These are phyloP conservation scores for Spathaspora passalidarum DNA, from an alignment of 805 yeast species.

Conservation along the genomic window DNA sequence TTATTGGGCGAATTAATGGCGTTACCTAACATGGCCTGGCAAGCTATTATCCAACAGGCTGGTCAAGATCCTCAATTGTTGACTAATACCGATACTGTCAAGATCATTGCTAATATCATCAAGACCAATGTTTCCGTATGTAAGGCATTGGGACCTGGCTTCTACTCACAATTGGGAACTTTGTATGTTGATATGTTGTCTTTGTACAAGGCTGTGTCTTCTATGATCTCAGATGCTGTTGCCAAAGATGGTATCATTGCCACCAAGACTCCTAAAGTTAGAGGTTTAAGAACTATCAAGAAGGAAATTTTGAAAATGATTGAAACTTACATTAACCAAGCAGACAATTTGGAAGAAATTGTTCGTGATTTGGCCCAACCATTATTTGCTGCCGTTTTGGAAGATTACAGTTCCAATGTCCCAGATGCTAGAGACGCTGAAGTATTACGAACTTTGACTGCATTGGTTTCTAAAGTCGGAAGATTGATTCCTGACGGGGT, in stretches of 20 bases:
- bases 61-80: constrained; percentile 78
- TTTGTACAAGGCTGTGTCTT: constrained; percentile 82
- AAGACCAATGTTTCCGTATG: constrained; percentile 96
- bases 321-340: constrained; percentile 84
- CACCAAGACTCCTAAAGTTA: constrained; percentile 90
- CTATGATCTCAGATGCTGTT: constrained; percentile 78
- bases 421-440: constrained; percentile 98
- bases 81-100: constrained; percentile 78
- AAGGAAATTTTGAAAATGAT: constrained; percentile 87
- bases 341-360: constrained; percentile 81
- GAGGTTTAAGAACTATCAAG: constrained; percentile 94
- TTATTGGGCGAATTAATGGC: constrained; percentile 78
- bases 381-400: constrained; percentile 77
- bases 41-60: constrained; percentile 80
- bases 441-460: constrained; percentile 91
- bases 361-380: constrained; percentile 82
- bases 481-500: constrained; percentile 86
- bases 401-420: constrained; percentile 82
- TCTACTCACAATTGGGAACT: constrained; percentile 79
- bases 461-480: constrained; percentile 85
- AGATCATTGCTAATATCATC: constrained; percentile 87
- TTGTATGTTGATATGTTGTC: constrained; percentile 89
- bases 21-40: constrained; percentile 94
- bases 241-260: constrained; percentile 82
- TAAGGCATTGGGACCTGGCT: constrained; percentile 89